Conservation (phyloP, 164 flowering plant species). For the Protea cynaroides region DNA sequence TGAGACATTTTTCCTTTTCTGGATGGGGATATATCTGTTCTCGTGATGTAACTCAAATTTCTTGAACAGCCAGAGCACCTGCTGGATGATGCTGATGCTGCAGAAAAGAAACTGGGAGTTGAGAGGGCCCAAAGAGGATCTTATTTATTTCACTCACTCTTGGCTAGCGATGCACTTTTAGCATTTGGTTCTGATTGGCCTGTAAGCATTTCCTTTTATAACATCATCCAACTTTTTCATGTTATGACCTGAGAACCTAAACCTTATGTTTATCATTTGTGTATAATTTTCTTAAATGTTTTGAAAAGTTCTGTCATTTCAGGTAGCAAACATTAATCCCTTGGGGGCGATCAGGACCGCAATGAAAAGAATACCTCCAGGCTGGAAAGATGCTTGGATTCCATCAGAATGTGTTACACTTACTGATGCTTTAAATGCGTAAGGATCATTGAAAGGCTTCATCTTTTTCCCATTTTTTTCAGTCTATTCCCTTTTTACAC, state of each 20-base stretch:
- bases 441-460: conserved; percentile 19
- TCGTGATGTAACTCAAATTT: conserved; percentile 7
- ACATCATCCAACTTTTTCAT: conserved; percentile 1
- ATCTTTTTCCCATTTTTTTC: neutral
- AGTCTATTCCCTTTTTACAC: neutral
- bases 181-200: conserved; percentile 99
- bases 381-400: conserved; percentile 70
- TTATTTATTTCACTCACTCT: conserved; percentile 65
- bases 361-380: conserved; percentile 70
- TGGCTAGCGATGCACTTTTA: conserved; percentile 46
- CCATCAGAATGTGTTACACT: conserved; percentile 63
- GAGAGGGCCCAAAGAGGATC: conserved; percentile 70
- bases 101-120: conserved; percentile 61
- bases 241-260: neutral
- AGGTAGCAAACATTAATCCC: conserved; percentile 86
- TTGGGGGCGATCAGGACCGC: conserved; percentile 59
- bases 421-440: conserved; percentile 77
- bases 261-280: neutral
- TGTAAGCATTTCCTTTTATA: conserved; percentile 33
- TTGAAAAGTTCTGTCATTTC: conserved; percentile 15
- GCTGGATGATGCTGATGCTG: conserved; percentile 77
- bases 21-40: neutral
- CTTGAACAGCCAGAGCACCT: conserved; percentile 86
- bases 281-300: neutral
- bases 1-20: neutral